Conservation (phyloP, 345 rosid species). For the Hibiscus trionum region DNA sequence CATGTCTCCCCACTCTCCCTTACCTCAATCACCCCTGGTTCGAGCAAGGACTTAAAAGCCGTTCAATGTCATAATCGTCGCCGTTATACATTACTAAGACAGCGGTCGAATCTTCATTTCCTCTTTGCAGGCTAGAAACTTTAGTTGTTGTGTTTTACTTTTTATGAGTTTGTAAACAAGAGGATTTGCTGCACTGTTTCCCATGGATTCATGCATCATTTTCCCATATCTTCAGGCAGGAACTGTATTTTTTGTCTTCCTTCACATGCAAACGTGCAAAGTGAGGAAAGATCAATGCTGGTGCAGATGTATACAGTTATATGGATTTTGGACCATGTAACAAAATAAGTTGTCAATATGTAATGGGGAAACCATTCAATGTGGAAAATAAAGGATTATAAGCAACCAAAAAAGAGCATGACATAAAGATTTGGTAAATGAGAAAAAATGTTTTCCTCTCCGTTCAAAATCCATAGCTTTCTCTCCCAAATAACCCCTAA, state of each 20-base stretch:
- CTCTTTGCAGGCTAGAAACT: neutral
- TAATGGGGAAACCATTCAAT: too few species aligned
- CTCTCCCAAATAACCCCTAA: too few species aligned
- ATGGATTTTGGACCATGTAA: too few species aligned
- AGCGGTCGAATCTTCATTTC: neutral
- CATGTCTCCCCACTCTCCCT: constrained; percentile 68
- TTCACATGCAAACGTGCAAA: neutral
- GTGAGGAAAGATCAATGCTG: constrained; percentile 1
- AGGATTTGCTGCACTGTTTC: neutral
- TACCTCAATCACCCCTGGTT: constrained; percentile 69
- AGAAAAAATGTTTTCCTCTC: too few species aligned
- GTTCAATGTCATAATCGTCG: neutral
- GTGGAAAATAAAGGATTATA: too few species aligned
- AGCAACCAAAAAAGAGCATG: too few species aligned
- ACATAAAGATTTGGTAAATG: too few species aligned
- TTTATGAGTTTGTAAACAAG: neutral
- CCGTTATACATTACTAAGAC: neutral
- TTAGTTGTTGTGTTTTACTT: neutral
- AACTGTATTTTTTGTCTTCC: neutral
- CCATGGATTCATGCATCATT: constrained; percentile 3
- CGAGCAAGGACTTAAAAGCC: constrained; percentile 43
- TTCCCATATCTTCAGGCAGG: neutral
- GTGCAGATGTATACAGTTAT: neutral
- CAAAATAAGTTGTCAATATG: too few species aligned
- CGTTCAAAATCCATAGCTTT: too few species aligned